These are phyloP conservation scores for Tetrapisispora fleetii DNA, from an alignment of 805 yeast species.

Conservation along the genomic window DNA sequence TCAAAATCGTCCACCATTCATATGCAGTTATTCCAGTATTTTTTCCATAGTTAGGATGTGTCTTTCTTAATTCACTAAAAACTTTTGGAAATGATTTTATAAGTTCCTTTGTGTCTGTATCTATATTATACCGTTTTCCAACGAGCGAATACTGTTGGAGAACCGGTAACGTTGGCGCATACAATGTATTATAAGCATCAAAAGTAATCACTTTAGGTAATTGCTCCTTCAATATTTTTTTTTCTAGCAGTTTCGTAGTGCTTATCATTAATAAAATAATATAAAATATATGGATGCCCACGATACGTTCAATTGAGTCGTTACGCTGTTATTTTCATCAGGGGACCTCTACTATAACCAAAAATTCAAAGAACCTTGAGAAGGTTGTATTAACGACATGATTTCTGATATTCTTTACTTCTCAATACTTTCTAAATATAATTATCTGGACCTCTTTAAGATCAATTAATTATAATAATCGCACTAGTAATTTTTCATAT, in stretches of 20 bases:
- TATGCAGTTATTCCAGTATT: slow-evolving; percentile 23
- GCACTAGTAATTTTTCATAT: too few species aligned
- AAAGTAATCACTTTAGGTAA: slow-evolving; percentile 39
- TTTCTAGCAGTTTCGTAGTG: neutral
- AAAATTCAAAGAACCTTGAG: too few species aligned
- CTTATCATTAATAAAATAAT: too few species aligned
- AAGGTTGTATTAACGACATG: too few species aligned
- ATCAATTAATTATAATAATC: too few species aligned
- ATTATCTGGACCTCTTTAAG: too few species aligned
- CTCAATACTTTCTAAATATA: too few species aligned
- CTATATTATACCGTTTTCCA: slow-evolving; percentile 37
- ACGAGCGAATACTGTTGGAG: slow-evolving; percentile 43
- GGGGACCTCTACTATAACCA: too few species aligned
- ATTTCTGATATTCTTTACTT: too few species aligned
- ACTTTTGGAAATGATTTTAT: slow-evolving; percentile 21
- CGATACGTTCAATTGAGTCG: too few species aligned
- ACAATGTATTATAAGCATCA: slow-evolving; percentile 62
- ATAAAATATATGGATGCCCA: too few species aligned
- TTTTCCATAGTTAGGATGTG: slow-evolving; percentile 60
- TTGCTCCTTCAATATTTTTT: neutral
- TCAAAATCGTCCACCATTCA: slow-evolving; percentile 52
- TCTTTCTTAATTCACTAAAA: slow-evolving; percentile 30
- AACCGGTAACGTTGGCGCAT: slow-evolving; percentile 46
- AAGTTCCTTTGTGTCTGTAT: slow-evolving; percentile 19
- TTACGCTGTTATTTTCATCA: too few species aligned